A percentile compares a stretch with the other conserved stretches of the same genome.
These are phyloP conservation scores for Moringa oleifera DNA, from an alignment of 345 rosid genomes.

Conservation along the genomic window DNA sequence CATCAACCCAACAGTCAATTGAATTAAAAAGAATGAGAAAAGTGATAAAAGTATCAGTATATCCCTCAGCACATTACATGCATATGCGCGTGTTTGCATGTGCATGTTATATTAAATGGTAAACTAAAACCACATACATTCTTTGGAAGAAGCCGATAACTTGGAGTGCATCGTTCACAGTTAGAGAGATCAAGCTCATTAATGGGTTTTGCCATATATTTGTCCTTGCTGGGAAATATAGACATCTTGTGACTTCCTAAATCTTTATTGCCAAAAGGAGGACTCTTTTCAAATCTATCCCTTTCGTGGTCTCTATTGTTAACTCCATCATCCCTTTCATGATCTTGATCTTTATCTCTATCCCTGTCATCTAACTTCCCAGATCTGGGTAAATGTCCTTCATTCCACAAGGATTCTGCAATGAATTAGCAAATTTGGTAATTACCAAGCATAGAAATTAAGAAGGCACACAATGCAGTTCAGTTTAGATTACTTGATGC, in stretches of 20 bases:
- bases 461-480: background rate
- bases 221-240: constrained; percentile 60
- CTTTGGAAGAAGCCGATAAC: constrained; percentile 92
- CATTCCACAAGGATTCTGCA: constrained; percentile 59
- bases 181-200: constrained; percentile 93
- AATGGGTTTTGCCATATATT: constrained; percentile 77
- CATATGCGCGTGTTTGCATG: no score
- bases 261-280: constrained; percentile 44
- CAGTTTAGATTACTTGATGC: background rate
- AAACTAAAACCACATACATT: constrained; percentile 42
- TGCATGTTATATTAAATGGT: no score
- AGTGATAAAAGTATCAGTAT: constrained; percentile 14
- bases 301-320: constrained; percentile 64
- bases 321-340: no score
- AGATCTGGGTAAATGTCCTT: constrained; percentile 59
- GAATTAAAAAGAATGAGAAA: constrained; percentile 16
- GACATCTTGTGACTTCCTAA: constrained; percentile 47
- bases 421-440: constrained; percentile 18
- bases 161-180: constrained; percentile 96
- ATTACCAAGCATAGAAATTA: background rate
- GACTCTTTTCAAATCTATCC: constrained; percentile 68
- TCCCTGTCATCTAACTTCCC: constrained; percentile 70
- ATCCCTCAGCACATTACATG: background rate
- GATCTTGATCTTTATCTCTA: constrained; percentile 71
- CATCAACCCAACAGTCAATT: constrained; percentile 19